A percentile compares a stretch with the other conserved stretches of the same genome.
Conservation (phyloP, 164 flowering plant genomes). For the Kalanchoe fedtschenkoi region DNA sequence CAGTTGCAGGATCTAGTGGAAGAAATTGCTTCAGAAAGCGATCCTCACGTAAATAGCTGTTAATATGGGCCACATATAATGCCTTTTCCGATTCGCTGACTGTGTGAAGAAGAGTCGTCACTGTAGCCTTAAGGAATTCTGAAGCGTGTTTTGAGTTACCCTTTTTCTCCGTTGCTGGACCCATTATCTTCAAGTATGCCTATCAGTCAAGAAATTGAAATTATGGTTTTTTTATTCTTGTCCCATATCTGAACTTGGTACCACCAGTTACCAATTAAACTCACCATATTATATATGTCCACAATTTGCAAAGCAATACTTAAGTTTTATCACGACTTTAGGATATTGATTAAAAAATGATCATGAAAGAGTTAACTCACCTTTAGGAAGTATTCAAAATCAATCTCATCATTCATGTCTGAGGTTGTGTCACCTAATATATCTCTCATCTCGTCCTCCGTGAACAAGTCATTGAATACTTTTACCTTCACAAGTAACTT, state of each 20-base stretch:
- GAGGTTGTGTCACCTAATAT: constrained; percentile 35
- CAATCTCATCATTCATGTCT: constrained; percentile 39
- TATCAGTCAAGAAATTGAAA: constrained; percentile 12
- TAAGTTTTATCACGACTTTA: not conserved
- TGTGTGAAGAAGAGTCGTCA: constrained; percentile 79
- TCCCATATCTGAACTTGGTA: not conserved
- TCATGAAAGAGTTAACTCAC: constrained; percentile 19
- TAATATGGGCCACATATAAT: constrained; percentile 78
- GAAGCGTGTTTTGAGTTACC: constrained; percentile 68
- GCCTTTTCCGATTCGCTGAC: constrained; percentile 85
- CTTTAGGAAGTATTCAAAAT: constrained; percentile 69
- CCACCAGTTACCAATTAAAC: not conserved
- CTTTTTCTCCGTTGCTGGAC: constrained; percentile 38
- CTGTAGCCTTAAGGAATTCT: constrained; percentile 75
- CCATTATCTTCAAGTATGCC: constrained; percentile 70
- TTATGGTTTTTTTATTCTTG: not conserved
- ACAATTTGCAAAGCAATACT: not conserved
- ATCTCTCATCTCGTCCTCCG: constrained; percentile 46
- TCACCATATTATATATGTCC: not conserved
- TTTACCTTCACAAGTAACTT: constrained; percentile 49
- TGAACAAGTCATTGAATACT: constrained; percentile 27
- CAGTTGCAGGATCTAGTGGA: constrained; percentile 66
- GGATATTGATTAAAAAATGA: not conserved
- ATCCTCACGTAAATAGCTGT: constrained; percentile 68
- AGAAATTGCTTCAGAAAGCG: constrained; percentile 53